These are phyloP conservation scores for Yamadazyma atlantica DNA, from an alignment of 1,139 yeast species.

Conservation along the genomic window DNA sequence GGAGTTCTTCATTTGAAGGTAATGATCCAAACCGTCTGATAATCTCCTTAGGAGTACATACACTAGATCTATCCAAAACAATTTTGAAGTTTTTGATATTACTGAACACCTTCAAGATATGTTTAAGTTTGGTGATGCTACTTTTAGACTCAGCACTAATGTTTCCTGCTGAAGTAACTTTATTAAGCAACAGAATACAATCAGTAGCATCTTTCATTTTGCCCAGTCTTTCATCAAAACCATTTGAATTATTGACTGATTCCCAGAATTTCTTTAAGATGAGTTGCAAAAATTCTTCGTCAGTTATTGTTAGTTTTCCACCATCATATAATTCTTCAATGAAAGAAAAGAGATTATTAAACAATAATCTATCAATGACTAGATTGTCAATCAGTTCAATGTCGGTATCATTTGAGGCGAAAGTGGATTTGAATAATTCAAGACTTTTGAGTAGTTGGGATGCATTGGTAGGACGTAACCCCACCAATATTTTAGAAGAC, in stretches of 20 bases:
- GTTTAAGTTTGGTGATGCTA: slow-evolving; percentile 26
- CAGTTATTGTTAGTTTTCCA: slow-evolving; percentile 18
- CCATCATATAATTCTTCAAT: slow-evolving; percentile 21
- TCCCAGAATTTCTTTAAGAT: slow-evolving; percentile 51
- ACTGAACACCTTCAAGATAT: slow-evolving; percentile 27
- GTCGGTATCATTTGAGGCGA: slow-evolving; percentile 22
- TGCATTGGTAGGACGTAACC: slow-evolving; percentile 35
- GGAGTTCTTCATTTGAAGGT: slow-evolving; percentile 13
- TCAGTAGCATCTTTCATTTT: slow-evolving; percentile 41
- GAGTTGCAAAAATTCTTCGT: slow-evolving; percentile 19
- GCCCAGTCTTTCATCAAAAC: slow-evolving; percentile 49
- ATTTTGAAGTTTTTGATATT: slow-evolving; percentile 36
- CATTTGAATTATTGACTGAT: slow-evolving; percentile 48
- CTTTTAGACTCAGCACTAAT: slow-evolving; percentile 12
- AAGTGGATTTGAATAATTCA: slow-evolving; percentile 24
- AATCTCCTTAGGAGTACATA: slow-evolving; percentile 30
- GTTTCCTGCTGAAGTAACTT: slow-evolving; percentile 12
- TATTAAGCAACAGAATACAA: slow-evolving; percentile 38
- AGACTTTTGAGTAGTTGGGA: slow-evolving; percentile 23
- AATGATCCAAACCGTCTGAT: slow-evolving; percentile 24
- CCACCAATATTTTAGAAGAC: slow-evolving; percentile 27
- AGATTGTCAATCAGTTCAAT: slow-evolving; percentile 26
- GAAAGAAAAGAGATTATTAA: slow-evolving; percentile 34
- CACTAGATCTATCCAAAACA: slow-evolving; percentile 31
- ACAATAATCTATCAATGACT: slow-evolving; percentile 40